Evolutionary conservation across 805 yeast genomes (phyloP).

Genomic region (Saccharomycopsis guyanensis): DNA sequence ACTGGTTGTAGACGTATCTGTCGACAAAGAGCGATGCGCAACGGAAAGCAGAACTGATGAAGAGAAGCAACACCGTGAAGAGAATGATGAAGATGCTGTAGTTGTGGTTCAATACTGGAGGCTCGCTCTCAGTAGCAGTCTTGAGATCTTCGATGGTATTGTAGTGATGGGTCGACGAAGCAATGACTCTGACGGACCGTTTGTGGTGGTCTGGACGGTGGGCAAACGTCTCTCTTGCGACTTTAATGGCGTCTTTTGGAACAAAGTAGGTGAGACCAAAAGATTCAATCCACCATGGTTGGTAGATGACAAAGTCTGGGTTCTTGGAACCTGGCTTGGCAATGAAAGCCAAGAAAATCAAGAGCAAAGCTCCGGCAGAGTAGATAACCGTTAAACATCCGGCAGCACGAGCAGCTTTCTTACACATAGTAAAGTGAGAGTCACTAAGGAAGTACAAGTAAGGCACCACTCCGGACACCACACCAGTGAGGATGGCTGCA

Average conservation of each 20-base stretch:
- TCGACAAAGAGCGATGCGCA: slow-evolving; percentile 37
- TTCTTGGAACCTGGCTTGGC: slow-evolving; percentile 47
- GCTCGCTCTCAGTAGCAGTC: slow-evolving; percentile 25
- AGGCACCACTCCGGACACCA: slow-evolving; percentile 55
- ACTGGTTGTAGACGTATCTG: slow-evolving; percentile 26
- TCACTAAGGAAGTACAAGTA: slow-evolving; percentile 46
- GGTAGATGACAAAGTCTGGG: slow-evolving; percentile 44
- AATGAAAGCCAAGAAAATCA: slow-evolving; percentile 44
- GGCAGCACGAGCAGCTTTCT: slow-evolving; percentile 46
- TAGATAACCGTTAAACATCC: slow-evolving; percentile 41
- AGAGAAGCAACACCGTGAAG: slow-evolving; percentile 40
- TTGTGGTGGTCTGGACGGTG: slow-evolving; percentile 34
- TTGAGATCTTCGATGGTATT: slow-evolving; percentile 27
- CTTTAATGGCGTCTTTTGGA: slow-evolving; percentile 40
- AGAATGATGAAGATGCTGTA: slow-evolving; percentile 38
- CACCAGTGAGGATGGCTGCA: slow-evolving; percentile 59
- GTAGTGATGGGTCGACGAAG: slow-evolving; percentile 42
- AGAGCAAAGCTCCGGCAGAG: slow-evolving; percentile 42
- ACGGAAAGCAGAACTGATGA: slow-evolving; percentile 45
- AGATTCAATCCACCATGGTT: slow-evolving; percentile 74
- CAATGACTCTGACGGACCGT: slow-evolving; percentile 48
- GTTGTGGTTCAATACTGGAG: slow-evolving; percentile 38
- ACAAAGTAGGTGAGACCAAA: slow-evolving; percentile 55
- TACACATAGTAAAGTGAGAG: slow-evolving; percentile 40
- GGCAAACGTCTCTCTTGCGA: slow-evolving; percentile 41